Conservation (phyloP, 108 stramenopile species). For the Hondaea fermentalgiana region DNA sequence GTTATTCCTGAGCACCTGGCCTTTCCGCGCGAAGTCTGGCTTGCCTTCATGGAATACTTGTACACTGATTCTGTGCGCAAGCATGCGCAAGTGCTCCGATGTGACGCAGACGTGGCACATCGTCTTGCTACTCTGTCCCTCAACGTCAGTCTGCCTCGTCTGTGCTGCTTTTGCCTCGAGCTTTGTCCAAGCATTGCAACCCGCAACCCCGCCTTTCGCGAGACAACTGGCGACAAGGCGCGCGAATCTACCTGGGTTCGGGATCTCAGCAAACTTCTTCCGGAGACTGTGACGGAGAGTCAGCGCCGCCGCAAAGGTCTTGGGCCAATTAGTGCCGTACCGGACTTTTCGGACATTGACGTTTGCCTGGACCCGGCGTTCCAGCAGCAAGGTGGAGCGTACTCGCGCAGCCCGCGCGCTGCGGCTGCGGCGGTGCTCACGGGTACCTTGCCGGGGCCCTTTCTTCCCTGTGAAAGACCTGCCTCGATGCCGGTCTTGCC, state of each 20-base stretch:
- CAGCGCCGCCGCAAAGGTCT: neutral
- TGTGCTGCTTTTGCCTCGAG: constrained; percentile 16
- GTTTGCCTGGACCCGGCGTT: neutral
- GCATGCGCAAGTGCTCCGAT: neutral
- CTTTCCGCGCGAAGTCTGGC: neutral
- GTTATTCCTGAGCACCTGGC: neutral
- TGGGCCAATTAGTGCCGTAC: neutral
- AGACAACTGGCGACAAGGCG: neutral
- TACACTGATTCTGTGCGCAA: constrained; percentile 1
- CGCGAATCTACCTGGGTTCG: neutral
- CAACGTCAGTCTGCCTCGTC: neutral
- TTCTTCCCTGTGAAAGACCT: neutral
- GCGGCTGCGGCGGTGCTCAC: too few species aligned
- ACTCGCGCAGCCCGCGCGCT: too few species aligned
- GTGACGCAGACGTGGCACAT: neutral
- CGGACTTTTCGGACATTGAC: neutral
- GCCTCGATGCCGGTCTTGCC: too few species aligned
- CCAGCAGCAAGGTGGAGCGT: too few species aligned
- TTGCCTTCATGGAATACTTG: neutral
- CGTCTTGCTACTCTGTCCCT: neutral
- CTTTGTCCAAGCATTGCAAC: neutral
- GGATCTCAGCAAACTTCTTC: neutral
- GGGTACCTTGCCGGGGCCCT: neutral
- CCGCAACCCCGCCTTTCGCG: neutral
- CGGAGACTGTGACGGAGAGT: neutral